These are phyloP conservation scores for Spencermartinsiella europaea DNA, from an alignment of 805 yeast genomes.

Conservation along the genomic window DNA sequence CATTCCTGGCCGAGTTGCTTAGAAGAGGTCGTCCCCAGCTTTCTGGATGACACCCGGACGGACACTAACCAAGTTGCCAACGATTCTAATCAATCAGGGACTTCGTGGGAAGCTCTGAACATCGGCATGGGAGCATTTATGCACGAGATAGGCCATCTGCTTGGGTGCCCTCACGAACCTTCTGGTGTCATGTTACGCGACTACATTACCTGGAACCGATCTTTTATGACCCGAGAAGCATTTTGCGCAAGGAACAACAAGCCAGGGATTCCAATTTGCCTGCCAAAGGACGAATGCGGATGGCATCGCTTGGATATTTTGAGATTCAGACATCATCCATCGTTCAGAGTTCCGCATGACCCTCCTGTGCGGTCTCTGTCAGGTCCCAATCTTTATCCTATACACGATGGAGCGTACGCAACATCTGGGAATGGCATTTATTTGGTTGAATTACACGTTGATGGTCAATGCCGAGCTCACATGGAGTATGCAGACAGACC, in stretches of 20 bases:
- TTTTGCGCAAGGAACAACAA: conserved; percentile 36
- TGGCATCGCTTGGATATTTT: conserved; percentile 83
- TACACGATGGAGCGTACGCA: conserved; percentile 44
- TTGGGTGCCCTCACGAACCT: conserved; percentile 91
- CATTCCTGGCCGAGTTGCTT: conserved; percentile 89
- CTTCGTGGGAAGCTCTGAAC: conserved; percentile 85
- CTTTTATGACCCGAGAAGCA: conserved; percentile 69
- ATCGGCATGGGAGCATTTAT: conserved; percentile 88
- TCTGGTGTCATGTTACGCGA: conserved; percentile 88
- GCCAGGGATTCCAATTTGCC: conserved; percentile 31
- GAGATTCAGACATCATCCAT: conserved; percentile 75
- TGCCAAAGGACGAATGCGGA: conserved; percentile 63
- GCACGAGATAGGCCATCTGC: conserved; percentile 90
- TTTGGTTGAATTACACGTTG: conserved; percentile 63
- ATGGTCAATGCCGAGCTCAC: conserved; percentile 49
- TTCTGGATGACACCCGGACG: conserved; percentile 65
- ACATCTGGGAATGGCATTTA: conserved; percentile 64
- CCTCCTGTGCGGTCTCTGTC: conserved; percentile 29
- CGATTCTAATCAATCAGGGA: conserved; percentile 77
- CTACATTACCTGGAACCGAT: conserved; percentile 72
- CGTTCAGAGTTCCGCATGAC: conserved; percentile 69
- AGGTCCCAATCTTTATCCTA: conserved; percentile 44
- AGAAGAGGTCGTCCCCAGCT: conserved; percentile 62
- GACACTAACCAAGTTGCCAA: conserved; percentile 76
- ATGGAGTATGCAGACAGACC: conserved; percentile 63